Conservation (phyloP, 2,329 filamentous ascomycete species). For the Colletotrichum lindemuthianum region DNA sequence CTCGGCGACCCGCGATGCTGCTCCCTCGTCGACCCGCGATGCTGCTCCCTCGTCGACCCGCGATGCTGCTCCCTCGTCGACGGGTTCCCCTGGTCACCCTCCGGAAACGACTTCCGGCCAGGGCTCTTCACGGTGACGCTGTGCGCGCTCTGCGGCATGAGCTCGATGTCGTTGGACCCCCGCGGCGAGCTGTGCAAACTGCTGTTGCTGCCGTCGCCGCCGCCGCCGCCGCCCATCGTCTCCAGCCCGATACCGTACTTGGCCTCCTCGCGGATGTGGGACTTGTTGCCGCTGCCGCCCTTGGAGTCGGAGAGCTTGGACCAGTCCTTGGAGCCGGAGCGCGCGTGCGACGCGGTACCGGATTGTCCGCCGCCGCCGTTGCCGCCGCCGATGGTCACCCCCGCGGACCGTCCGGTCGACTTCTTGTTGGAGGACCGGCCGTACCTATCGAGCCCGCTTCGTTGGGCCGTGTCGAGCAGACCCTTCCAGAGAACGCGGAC, state of each 20-base stretch:
- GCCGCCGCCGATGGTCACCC: slow-evolving; percentile 28
- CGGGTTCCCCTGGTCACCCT: neutral
- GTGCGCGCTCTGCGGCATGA: slow-evolving; percentile 8
- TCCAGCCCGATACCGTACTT: slow-evolving; percentile 38
- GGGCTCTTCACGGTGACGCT: slow-evolving; percentile 28
- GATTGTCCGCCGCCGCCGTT: slow-evolving; percentile 18
- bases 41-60: slow-evolving; percentile 23
- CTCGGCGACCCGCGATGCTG: slow-evolving; percentile 23
- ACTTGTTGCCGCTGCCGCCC: neutral
- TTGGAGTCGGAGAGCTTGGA: slow-evolving; percentile 3
- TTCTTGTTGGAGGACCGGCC: slow-evolving; percentile 20
- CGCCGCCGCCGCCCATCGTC: slow-evolving; percentile 34
- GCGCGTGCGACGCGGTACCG: slow-evolving; percentile 6
- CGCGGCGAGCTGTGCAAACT: slow-evolving; percentile 27
- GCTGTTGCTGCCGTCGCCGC: slow-evolving; percentile 34
- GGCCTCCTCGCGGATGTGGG: slow-evolving; percentile 16
- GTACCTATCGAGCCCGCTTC: slow-evolving; percentile 23
- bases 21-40: slow-evolving; percentile 24
- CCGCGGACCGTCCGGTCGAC: slow-evolving; percentile 14
- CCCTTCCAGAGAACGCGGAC: slow-evolving; percentile 24
- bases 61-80: slow-evolving; percentile 24
- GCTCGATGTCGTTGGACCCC: slow-evolving; percentile 21
- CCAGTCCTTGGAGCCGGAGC: slow-evolving; percentile 22
- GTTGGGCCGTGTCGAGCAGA: slow-evolving; percentile 17
- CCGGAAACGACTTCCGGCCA: neutral